phyloP scores from a whole-genome alignment of 2,329 filamentous ascomycete species.

The Ophiostoma quercus region DNA sequence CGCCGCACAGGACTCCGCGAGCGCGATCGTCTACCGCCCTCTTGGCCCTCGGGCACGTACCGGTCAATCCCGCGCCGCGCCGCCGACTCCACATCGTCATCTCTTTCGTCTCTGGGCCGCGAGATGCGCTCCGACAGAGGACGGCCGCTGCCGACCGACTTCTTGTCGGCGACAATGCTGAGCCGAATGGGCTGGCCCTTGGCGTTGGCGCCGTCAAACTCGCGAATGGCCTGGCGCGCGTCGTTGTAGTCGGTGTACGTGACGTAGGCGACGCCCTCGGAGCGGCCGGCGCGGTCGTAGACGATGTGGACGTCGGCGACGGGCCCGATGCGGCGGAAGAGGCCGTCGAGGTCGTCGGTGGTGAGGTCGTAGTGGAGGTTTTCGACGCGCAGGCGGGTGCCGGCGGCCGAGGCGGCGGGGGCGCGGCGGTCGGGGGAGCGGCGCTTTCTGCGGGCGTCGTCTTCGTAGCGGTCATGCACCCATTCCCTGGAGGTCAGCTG shows the following conservation, averaged over 20 bases:
- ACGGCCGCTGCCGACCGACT: constrained; percentile 50
- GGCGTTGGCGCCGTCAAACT: constrained; percentile 87
- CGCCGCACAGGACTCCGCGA: constrained; percentile 56
- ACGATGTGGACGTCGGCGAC: constrained; percentile 63
- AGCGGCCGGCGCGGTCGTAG: constrained; percentile 85
- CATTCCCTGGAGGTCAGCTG: constrained; percentile 59
- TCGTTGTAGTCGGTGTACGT: constrained; percentile 69
- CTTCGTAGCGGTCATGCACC: constrained; percentile 88
- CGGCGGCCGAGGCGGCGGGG: constrained; percentile 29
- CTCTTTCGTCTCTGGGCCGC: constrained; percentile 46
- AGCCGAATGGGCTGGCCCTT: constrained; percentile 81
- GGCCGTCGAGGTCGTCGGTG: constrained; percentile 75
- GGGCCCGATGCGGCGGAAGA: constrained; percentile 73
- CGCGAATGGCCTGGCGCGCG: constrained; percentile 66
- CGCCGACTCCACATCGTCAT: constrained; percentile 36
- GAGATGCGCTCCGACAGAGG: constrained; percentile 59
- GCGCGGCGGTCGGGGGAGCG: constrained; percentile 6
- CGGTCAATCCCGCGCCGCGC: constrained; percentile 52
- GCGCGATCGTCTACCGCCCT: constrained; percentile 36
- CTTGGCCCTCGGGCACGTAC: constrained; percentile 30
- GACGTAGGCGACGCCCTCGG: constrained; percentile 77
- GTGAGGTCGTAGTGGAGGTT: constrained; percentile 92
- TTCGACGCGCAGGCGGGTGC: constrained; percentile 73
- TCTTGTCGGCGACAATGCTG: constrained; percentile 46
- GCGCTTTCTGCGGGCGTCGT: constrained; percentile 39